These are phyloP conservation scores for Monoraphidium neglectum DNA, from an alignment of 139 green algal genomes.

Conservation along the genomic window DNA sequence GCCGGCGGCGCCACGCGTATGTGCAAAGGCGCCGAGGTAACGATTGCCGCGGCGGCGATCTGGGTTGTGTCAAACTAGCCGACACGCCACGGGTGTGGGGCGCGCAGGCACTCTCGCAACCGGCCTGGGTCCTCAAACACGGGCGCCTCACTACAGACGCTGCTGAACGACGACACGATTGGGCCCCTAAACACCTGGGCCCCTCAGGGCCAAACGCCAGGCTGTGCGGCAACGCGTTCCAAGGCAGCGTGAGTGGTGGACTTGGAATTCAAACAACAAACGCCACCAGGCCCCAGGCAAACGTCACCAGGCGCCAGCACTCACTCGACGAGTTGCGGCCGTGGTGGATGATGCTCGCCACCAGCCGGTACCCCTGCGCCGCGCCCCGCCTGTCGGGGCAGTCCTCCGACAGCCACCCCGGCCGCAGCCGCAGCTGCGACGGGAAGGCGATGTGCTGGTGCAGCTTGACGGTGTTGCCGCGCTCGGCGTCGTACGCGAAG, in stretches of 20 bases:
- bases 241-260: too few relatives aligned
- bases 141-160: background rate
- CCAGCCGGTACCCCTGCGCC: slow-evolving; percentile 59
- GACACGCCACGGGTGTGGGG: slow-evolving; percentile 3
- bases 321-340: slow-evolving; percentile 51
- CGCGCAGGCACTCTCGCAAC: slow-evolving; percentile 13
- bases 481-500: slow-evolving; percentile 55
- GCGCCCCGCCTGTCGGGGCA: slow-evolving; percentile 46
- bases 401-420: slow-evolving; percentile 49
- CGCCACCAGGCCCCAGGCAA: background rate
- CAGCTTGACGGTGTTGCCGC: slow-evolving; percentile 41
- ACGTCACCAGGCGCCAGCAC: background rate
- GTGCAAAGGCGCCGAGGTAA: background rate
- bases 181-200: too few relatives aligned
- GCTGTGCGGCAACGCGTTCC: too few relatives aligned
- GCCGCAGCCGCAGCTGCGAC: slow-evolving; percentile 38
- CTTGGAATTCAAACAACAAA: too few relatives aligned
- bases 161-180: background rate
- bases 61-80: slow-evolving; percentile 13
- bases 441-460: slow-evolving; percentile 66
- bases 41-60: background rate
- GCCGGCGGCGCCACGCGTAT: background rate
- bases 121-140: background rate
- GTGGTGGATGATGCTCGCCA: slow-evolving; percentile 76
- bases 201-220: too few relatives aligned